These are phyloP conservation scores for Conticribra guillardii DNA, from an alignment of 108 stramenopile species.

Conservation along the genomic window DNA sequence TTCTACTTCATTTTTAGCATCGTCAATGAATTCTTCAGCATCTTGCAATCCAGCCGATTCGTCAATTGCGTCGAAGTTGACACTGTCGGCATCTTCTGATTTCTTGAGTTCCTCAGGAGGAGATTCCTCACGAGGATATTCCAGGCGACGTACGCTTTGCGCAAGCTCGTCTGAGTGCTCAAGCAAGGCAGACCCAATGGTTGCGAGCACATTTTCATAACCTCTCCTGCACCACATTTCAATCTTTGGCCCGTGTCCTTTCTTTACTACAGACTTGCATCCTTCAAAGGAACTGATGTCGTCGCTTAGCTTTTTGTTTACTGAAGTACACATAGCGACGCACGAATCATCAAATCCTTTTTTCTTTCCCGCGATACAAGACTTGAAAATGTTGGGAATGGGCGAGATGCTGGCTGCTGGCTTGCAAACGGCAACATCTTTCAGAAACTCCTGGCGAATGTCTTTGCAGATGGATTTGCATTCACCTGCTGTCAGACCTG, in stretches of 20 bases:
- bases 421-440: slow-evolving; percentile 4
- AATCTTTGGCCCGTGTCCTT: slow-evolving; percentile 9
- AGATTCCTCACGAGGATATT: no score
- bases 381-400: slow-evolving; percentile 24
- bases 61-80: no score
- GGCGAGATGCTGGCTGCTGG: slow-evolving; percentile 18
- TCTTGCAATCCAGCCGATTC: no score
- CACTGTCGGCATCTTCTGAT: no score
- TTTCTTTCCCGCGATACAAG: slow-evolving; percentile 38
- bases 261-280: slow-evolving; percentile 15
- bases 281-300: slow-evolving; percentile 17
- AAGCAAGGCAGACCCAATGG: not conserved
- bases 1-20: no score
- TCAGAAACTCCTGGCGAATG: slow-evolving; percentile 19
- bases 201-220: slow-evolving; percentile 10
- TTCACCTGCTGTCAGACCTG: slow-evolving; percentile 3
- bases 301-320: not conserved
- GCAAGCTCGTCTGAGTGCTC: no score
- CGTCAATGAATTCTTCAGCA: no score
- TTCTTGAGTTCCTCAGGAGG: no score
- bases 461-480: slow-evolving; percentile 34
- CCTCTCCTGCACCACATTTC: slow-evolving; percentile 26
- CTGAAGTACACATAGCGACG: slow-evolving; percentile 16
- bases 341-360: slow-evolving; percentile 39
- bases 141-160: no score